A percentile compares a stretch with the other conserved stretches of the same genome.
Conservation (phyloP, 192 early-diverging fungal species). For the Umbelopsis isabellina region DNA sequence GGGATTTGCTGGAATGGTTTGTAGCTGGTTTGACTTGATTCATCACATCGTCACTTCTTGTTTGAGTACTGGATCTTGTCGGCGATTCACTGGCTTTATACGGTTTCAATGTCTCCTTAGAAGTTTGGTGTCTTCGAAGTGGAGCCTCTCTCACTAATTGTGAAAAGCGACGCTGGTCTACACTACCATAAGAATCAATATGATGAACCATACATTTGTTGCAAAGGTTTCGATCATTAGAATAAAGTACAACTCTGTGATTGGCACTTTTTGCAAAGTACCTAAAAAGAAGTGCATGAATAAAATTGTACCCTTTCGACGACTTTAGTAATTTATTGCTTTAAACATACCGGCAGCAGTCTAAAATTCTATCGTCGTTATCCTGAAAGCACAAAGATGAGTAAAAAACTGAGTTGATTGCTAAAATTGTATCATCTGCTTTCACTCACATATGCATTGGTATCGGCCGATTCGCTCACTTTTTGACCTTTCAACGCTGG, state of each 20-base stretch:
- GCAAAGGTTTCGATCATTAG: conserved; percentile 60
- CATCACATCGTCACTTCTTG: background rate
- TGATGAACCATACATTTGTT: conserved; percentile 63
- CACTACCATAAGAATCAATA: conserved; percentile 27
- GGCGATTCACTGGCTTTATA: background rate
- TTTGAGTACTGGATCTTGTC: background rate
- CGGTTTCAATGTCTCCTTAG: background rate
- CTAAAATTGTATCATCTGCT: background rate
- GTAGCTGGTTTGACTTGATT: background rate
- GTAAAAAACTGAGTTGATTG: background rate
- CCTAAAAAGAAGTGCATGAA: conserved; percentile 4
- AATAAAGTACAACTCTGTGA: conserved; percentile 47
- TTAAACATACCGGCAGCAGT: conserved; percentile 55
- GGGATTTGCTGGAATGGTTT: background rate
- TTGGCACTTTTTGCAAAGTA: conserved; percentile 31
- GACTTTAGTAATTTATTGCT: background rate
- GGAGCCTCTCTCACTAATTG: background rate
- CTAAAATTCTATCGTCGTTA: conserved; percentile 61
- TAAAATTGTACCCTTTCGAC: no score
- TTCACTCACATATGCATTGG: conserved; percentile 17
- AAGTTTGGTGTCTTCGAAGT: background rate
- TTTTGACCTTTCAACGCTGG: conserved; percentile 53
- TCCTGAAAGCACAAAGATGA: conserved; percentile 15
- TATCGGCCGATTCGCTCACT: conserved; percentile 46
- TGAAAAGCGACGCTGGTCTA: conserved; percentile 4